Percentiles rank a stretch among this genome's conserved stretches.
Evolutionary conservation across 2,329 filamentous ascomycete genomes (phyloP).

Genomic region (Diaporthe capsici): DNA sequence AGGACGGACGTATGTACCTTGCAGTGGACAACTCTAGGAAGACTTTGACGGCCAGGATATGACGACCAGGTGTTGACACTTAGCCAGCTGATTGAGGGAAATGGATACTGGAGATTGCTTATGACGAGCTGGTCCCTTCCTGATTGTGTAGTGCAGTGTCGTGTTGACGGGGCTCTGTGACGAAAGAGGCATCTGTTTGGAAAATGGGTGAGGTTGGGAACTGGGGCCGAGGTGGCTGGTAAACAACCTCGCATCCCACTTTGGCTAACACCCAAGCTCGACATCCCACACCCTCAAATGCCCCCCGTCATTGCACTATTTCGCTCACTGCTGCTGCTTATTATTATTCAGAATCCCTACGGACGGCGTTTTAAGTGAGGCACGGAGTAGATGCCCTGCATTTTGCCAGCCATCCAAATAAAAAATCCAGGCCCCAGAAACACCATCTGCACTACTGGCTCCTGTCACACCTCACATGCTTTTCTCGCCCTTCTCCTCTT

Average conservation of each 20-base stretch:
- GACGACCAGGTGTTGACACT: background rate
- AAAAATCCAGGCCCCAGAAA: conserved; percentile 13
- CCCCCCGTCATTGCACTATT: background rate
- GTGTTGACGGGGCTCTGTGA: conserved; percentile 13
- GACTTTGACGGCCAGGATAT: background rate
- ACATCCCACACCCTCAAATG: background rate
- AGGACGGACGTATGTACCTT: background rate
- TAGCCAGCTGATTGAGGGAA: background rate
- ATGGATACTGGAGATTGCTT: background rate
- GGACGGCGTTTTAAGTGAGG: background rate
- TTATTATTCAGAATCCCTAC: conserved; percentile 19
- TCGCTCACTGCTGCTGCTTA: conserved; percentile 1
- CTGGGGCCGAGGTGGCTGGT: conserved; percentile 36
- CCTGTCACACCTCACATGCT: conserved; percentile 16
- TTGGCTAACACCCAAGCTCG: conserved; percentile 17
- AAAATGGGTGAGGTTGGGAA: conserved; percentile 36
- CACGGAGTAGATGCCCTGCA: conserved; percentile 20
- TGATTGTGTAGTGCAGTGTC: background rate
- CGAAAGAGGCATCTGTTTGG: conserved; percentile 34
- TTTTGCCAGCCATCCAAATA: conserved; percentile 19
- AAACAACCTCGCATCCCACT: conserved; percentile 32
- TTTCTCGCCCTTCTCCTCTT: conserved; percentile 23
- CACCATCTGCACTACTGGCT: conserved; percentile 4
- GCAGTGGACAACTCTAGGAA: background rate
- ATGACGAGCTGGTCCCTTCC: background rate